Evolutionary conservation across 2,329 filamentous ascomycete genomes (phyloP), one percentile per base, ranked within the genome.

Genomic region (Fragosphaeria purpurea): DNA sequence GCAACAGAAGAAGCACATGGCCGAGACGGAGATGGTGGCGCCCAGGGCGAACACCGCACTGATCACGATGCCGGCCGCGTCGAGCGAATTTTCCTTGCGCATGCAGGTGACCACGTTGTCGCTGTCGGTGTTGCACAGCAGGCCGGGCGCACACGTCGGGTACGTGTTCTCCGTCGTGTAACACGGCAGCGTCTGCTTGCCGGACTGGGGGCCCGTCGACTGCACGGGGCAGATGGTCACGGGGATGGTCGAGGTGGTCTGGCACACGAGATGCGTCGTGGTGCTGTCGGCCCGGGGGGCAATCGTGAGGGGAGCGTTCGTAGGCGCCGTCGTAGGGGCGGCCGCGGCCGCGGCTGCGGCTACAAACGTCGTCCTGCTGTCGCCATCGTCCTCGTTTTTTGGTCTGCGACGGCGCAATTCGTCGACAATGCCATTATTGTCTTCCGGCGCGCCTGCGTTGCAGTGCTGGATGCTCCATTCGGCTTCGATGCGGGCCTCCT

Each of bases 1-100:
- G 67, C 70, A 74, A 71, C 74, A 79, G 56, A 73, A 65, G 67
- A 72, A 72, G 59, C 71, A 69, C 50, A 80, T 62, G 55, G 64
- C 57, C 45, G 59, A 62, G 53, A 73, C 53, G 56, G 67, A 63
- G 47, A 66, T 42, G 55, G 64, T 61, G 54, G 73, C 58, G 52
- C 62, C 64, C n/a, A 62, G 55, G 50, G 65, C 71, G 39, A 81
- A 71, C 61, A 73, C 57, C 55, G 75, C 63, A 58, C 69, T 64
- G 55, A 79, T 67, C 60, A 76, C 64, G 58, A 75, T 65, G 54
- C 71, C 75, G 41, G 65, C 65, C 2, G 67, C 59, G 56, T 67
- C 68, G 49, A 78, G 64, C 22, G 8, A 41, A 59, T 71, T 62
- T 6, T 67, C 53, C 43, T 62, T 61, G 55, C 60, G 55, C 66